phyloP scores from a whole-genome alignment of 2,329 filamentous ascomycete species.

The Apiospora arundinis region DNA sequence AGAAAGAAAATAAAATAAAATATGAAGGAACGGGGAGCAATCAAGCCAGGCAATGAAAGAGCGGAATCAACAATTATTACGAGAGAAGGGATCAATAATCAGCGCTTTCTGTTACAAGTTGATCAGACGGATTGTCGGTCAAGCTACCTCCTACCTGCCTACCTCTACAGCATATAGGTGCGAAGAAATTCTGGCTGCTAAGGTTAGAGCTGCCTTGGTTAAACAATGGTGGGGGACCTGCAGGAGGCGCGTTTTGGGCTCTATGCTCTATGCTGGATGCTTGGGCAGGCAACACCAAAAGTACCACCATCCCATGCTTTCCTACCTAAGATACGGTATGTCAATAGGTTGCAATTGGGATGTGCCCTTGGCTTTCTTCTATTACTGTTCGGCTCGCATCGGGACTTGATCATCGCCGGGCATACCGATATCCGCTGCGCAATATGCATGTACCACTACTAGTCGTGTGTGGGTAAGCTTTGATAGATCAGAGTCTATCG shows the following conservation, averaged over 20 bases:
- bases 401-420: background rate
- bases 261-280: too few species aligned
- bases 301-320: background rate
- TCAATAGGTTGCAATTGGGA: too few species aligned
- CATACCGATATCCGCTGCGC: background rate
- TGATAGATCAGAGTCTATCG: background rate
- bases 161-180: background rate
- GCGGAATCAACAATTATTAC: background rate
- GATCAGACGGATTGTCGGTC: slow-evolving; percentile 16
- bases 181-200: background rate
- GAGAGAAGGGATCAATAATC: background rate
- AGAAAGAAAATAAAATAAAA: background rate
- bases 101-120: background rate
- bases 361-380: background rate
- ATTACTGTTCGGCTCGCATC: background rate
- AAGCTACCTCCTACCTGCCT: background rate
- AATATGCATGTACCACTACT: too few species aligned
- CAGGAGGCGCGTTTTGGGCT: background rate
- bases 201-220: slow-evolving; percentile 4
- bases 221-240: slow-evolving; percentile 16
- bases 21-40: background rate
- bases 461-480: background rate
- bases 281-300: background rate
- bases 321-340: background rate
- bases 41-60: background rate